Base-by-base conservation (phyloP, 2,329 filamentous ascomycete species). In the Macrophomina pseudophaseolina region DNA sequence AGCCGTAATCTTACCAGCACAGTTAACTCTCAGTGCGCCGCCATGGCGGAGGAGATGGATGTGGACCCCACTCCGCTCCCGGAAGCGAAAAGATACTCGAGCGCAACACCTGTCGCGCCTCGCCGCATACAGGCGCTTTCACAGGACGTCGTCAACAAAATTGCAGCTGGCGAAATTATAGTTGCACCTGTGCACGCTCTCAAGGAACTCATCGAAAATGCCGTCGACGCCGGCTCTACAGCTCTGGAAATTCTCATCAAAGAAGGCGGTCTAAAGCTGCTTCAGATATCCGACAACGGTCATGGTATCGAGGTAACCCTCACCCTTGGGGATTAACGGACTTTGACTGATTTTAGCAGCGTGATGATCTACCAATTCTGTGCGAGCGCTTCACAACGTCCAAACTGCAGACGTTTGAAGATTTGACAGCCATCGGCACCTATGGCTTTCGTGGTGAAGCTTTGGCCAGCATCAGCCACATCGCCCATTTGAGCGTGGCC, bases 371-470 rank as follows among this genome's bases (percentile, higher is more conserved):
- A 68, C 85, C 91, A 1, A 97, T 99, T 67, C 84, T 99, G 4
- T 99, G 95, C 75, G 93, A 98, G 78, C 89, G 95, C 60, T 97
- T 97, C 76, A 99, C 95, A 9, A 99, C 95, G 0, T 98, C 94
- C 12, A 99, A 99, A 77, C 85, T 99, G 67, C 93, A 95, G 72
- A 87, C 88, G 5, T 99, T 99, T 71, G 94, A 98, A 77, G 95
- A 99, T 76, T 83, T 99, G 56, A 88, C 88, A 48, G 91, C 90
- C 4, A 98, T 99, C 70, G 90, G 89, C 60, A 98, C 95, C 1
- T 99, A 99, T 78, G 95, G 95, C n/a, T 99, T 99, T 75, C 91
- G 95, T 64, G 95, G 95, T 65, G 95, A 99, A 80, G 95, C 95
- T 3, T 82, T 99, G 65, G 95, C 95, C 14, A 98, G 95, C 80